These are phyloP conservation scores for Hymenoscyphus infarciens DNA, from an alignment of 2,329 filamentous ascomycete genomes.

Conservation along the genomic window DNA sequence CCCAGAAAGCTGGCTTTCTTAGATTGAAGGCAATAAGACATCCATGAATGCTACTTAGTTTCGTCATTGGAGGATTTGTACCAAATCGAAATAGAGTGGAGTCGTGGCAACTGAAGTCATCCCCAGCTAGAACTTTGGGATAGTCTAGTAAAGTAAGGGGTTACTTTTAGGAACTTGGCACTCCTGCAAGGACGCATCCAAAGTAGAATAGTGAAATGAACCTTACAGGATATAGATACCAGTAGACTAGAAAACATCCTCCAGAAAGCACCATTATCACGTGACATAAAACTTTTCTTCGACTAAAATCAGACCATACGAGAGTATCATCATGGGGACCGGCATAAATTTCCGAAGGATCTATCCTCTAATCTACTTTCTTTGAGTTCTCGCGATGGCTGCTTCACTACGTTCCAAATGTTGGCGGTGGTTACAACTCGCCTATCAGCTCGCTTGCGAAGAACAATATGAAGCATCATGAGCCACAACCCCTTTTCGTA, in stretches of 20 bases:
- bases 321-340: neutral
- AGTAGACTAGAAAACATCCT: no score
- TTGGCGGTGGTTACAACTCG: neutral
- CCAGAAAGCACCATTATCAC: no score
- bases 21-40: neutral
- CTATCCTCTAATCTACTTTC: neutral
- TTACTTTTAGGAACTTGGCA: no score
- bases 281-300: no score
- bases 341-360: neutral
- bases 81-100: neutral
- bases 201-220: no score
- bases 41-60: neutral
- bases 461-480: constrained; percentile 27
- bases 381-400: constrained; percentile 1
- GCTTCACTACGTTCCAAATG: neutral
- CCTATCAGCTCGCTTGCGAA: constrained; percentile 15
- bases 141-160: neutral
- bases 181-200: no score
- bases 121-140: neutral
- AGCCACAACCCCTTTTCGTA: constrained; percentile 9
- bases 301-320: no score
- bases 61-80: neutral
- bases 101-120: neutral
- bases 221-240: no score
- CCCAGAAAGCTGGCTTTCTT: neutral